Base-by-base conservation (phyloP, 257 asterid species). In the Solanum sparsipilum region DNA sequence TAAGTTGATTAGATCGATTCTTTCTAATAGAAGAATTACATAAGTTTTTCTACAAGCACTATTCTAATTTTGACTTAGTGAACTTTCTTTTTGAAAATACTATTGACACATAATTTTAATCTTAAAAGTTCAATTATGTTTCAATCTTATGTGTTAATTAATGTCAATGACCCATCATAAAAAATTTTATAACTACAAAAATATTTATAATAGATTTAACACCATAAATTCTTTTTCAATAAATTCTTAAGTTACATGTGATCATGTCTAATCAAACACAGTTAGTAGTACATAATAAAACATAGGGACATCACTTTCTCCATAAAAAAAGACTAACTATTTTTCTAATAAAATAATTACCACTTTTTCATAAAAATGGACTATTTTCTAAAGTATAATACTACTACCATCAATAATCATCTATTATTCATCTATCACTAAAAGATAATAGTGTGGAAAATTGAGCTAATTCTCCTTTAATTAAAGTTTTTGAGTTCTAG, bases 251-350 rank as follows among this genome's bases (percentile, higher is more conserved):
- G 63, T 56, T 56, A 56, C 46, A 35, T 35, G 8, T 74, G 9
- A 32, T 35, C 27, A 34, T 73, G 81, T 73, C 81, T 21, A 35
- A 74, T 35, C 48, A 34, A 74, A 36, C 18, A 35, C 16, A 11
- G 11, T 5, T 73, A 52, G 63, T 52, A 52, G 63, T 52, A 20
- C 46, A 32, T 34, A 35, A 52, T 52, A 52, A 52, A 52, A 52
- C 4, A 2, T 18, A 73, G 41, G 81, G 81, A 34, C 87, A 32
- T 81, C 88, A 89, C 89, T 92, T 86, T 73, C 3, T 60, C 68
- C 68, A 8, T 0, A 21, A 21, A 60, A 58, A 60, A 21, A 21
- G 13, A 60, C 13, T 21, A 60, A 21, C 68, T 71, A 31, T 72
- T 72, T 18, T 18, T 32, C 79, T 32, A 32, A 32, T 72, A 72